Percentiles rank a stretch among this genome's conserved stretches.
These are phyloP conservation scores for Spinellus fusiger DNA, from an alignment of 192 early-diverging fungal species.

Conservation along the genomic window DNA sequence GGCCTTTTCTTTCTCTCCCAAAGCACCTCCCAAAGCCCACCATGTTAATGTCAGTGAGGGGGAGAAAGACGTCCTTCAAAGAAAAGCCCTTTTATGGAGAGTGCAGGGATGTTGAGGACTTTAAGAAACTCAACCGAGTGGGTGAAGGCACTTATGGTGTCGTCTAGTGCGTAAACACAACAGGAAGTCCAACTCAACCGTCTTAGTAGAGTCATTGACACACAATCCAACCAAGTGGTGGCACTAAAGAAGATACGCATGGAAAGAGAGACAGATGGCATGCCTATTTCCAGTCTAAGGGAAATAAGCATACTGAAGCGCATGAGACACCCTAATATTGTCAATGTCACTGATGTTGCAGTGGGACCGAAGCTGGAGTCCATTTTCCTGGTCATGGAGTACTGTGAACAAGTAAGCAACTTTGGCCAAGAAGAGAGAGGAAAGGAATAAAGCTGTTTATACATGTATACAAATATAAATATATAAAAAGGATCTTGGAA, in stretches of 20 bases:
- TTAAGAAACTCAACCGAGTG: conserved; percentile 83
- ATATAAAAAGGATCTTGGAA: conserved; percentile 41
- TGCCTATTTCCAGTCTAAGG: conserved; percentile 68
- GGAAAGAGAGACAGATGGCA: conserved; percentile 53
- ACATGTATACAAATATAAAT: not conserved
- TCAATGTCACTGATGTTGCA: conserved; percentile 64
- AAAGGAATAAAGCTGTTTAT: conserved; percentile 1
- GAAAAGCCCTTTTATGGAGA: conserved; percentile 50
- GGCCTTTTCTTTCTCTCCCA: no score
- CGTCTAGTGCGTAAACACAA: conserved; percentile 57
- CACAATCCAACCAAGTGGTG: conserved; percentile 35
- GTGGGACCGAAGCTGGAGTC: conserved; percentile 58
- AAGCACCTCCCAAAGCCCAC: not conserved
- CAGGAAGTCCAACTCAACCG: not conserved
- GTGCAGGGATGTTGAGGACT: conserved; percentile 79
- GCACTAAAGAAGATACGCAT: conserved; percentile 50
- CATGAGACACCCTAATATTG: conserved; percentile 69
- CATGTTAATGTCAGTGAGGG: not conserved
- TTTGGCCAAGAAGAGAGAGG: not conserved
- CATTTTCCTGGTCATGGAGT: conserved; percentile 90
- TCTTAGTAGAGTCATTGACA: conserved; percentile 51
- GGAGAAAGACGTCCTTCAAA: conserved; percentile 1
- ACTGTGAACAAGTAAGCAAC: conserved; percentile 67
- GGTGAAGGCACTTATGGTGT: conserved; percentile 94
- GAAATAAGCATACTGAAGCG: conserved; percentile 67